Evolutionary conservation across 805 yeast species (phyloP).

Genomic region (Zygotorulaspora chibaensis): DNA sequence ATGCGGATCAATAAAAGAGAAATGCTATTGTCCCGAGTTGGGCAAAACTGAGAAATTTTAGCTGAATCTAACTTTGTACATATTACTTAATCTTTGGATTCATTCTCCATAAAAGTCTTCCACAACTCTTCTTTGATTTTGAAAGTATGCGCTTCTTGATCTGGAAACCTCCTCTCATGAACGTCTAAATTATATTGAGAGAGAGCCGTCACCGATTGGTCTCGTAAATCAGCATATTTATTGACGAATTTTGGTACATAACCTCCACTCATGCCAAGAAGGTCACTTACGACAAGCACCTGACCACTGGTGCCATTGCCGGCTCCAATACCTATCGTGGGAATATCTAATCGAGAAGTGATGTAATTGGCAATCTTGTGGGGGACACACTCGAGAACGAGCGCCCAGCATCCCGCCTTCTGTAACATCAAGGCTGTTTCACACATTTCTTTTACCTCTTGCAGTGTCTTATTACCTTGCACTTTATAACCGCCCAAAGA

Average conservation of each 20-base stretch:
- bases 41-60: conserved; percentile 63
- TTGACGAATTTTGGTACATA: conserved; percentile 71
- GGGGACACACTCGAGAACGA: conserved; percentile 86
- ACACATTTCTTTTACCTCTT: conserved; percentile 51
- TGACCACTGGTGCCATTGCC: conserved; percentile 83
- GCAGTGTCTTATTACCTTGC: conserved; percentile 61
- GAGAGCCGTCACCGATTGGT: conserved; percentile 48
- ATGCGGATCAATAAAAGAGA: conserved; percentile 32
- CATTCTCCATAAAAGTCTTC: conserved; percentile 35
- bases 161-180: conserved; percentile 53
- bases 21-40: conserved; percentile 60
- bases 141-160: conserved; percentile 56
- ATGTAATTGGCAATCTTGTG: conserved; percentile 60
- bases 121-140: conserved; percentile 62
- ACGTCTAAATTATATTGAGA: conserved; percentile 58
- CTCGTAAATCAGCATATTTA: conserved; percentile 51
- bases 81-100: conserved; percentile 1
- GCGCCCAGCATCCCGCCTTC: conserved; percentile 67
- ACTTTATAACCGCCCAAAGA: conserved; percentile 81
- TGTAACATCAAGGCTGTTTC: conserved; percentile 69
- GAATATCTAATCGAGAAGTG: conserved; percentile 56
- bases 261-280: conserved; percentile 67
- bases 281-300: conserved; percentile 81
- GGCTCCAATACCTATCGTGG: conserved; percentile 96
- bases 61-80: background rate